Evolutionary conservation across 257 asterid genomes (phyloP).

Genomic region (Scutellaria galericulata): DNA sequence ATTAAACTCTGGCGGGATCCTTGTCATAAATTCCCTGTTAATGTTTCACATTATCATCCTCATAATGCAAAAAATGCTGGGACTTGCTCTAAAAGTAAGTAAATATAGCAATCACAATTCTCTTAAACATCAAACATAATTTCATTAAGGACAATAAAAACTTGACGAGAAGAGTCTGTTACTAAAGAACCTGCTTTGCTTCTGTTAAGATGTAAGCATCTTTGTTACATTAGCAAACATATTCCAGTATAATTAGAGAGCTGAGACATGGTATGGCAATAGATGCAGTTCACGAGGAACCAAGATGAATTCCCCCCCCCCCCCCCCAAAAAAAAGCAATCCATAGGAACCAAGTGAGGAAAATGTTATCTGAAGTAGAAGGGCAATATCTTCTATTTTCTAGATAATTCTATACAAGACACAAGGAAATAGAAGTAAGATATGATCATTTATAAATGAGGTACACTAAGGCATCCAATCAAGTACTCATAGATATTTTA

Average conservation of each 20-base stretch:
- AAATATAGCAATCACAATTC: not conserved
- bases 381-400: no score
- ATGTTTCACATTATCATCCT: slow-evolving; percentile 33
- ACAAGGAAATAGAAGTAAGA: slow-evolving; percentile 24
- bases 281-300: not conserved
- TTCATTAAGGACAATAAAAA: not conserved
- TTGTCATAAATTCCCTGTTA: slow-evolving; percentile 92
- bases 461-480: slow-evolving; percentile 28
- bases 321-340: no score
- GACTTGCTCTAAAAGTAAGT: slow-evolving; percentile 23
- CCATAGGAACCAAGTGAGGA: no score
- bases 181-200: no score
- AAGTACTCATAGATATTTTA: not conserved
- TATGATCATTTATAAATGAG: slow-evolving; percentile 9
- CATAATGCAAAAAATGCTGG: slow-evolving; percentile 21
- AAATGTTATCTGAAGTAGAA: no score
- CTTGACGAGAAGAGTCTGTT: no score
- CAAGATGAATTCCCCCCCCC: no score
- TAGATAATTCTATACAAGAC: no score
- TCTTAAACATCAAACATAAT: not conserved
- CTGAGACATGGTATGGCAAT: not conserved
- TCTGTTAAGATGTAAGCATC: no score
- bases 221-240: no score
- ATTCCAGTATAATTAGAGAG: not conserved
- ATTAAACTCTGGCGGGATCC: slow-evolving; percentile 78